Conservation (phyloP, 306 rosid genomes). For the Quercus parvula region DNA sequence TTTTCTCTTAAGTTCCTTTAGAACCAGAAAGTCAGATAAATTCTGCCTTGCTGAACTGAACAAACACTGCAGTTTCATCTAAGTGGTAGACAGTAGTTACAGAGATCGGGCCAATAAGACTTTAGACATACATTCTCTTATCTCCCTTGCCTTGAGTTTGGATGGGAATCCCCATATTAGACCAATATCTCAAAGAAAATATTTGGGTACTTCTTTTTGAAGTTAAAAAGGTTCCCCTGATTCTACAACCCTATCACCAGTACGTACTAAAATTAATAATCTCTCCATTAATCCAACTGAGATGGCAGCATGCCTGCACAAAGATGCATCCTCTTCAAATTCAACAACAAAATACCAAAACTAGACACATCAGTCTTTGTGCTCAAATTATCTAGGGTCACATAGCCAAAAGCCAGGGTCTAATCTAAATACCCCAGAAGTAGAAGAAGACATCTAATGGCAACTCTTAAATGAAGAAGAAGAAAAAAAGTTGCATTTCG, state of each 20-base stretch:
- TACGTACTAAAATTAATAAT: constrained; percentile 66
- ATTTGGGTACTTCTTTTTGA: constrained; percentile 36
- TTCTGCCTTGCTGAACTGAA: constrained; percentile 58
- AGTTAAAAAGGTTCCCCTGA: constrained; percentile 18
- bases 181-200: constrained; percentile 62
- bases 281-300: constrained; percentile 77
- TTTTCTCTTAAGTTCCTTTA: constrained; percentile 69
- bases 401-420: too few species aligned
- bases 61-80: constrained; percentile 69
- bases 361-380: too few species aligned
- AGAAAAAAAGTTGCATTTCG: too few species aligned
- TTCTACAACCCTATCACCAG: constrained; percentile 46
- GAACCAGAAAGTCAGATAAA: constrained; percentile 61
- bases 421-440: too few species aligned
- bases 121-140: constrained; percentile 59
- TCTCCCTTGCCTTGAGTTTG: constrained; percentile 55
- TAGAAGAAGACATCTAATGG: too few species aligned
- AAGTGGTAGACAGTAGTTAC: constrained; percentile 60
- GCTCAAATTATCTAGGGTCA: too few species aligned
- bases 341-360: too few species aligned
- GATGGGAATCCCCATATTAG: constrained; percentile 76
- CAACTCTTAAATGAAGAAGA: too few species aligned
- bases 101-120: constrained; percentile 51
- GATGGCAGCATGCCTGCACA: constrained; percentile 76
- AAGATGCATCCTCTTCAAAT: constrained; percentile 55